These are phyloP conservation scores for Xylaria sp. DNA, from an alignment of 2,329 filamentous ascomycete genomes.

Conservation along the genomic window DNA sequence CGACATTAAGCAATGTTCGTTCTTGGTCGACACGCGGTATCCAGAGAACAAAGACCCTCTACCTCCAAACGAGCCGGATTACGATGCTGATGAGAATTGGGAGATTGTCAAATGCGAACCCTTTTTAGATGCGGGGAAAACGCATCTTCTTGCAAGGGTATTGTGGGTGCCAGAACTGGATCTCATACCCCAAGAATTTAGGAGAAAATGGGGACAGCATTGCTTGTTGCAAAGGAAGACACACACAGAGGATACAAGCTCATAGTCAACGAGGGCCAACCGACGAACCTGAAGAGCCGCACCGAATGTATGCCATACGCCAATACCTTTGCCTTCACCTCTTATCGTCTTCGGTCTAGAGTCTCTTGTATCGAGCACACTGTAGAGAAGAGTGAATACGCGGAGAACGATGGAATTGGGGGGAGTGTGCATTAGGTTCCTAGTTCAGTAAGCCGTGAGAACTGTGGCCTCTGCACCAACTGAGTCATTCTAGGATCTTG, in stretches of 20 bases:
- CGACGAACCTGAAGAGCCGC: neutral
- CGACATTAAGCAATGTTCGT: slow-evolving; percentile 74
- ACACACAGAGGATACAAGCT: slow-evolving; percentile 5
- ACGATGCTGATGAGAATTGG: slow-evolving; percentile 79
- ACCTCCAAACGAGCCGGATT: slow-evolving; percentile 77
- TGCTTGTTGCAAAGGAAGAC: slow-evolving; percentile 72
- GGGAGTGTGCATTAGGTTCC: neutral
- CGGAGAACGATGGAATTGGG: neutral
- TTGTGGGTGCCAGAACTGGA: slow-evolving; percentile 78
- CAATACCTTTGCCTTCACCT: neutral
- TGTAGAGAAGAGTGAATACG: neutral
- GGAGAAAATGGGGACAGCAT: slow-evolving; percentile 83
- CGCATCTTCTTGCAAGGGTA: slow-evolving; percentile 72
- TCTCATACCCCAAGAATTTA: slow-evolving; percentile 69
- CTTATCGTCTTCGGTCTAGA: neutral
- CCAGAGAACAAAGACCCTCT: slow-evolving; percentile 53
- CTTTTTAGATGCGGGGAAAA: slow-evolving; percentile 81
- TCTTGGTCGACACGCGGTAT: slow-evolving; percentile 86
- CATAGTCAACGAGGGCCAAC: neutral
- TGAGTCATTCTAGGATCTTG: neutral
- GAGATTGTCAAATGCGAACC: slow-evolving; percentile 72
- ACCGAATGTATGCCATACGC: neutral
- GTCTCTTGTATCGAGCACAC: neutral
- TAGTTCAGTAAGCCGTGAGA: neutral
- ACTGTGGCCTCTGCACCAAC: neutral